Evolutionary conservation across 129 eudicot genomes (phyloP), one percentile per base, ranked within the genome.

Genomic region (Smallanthus sonchifolius): DNA sequence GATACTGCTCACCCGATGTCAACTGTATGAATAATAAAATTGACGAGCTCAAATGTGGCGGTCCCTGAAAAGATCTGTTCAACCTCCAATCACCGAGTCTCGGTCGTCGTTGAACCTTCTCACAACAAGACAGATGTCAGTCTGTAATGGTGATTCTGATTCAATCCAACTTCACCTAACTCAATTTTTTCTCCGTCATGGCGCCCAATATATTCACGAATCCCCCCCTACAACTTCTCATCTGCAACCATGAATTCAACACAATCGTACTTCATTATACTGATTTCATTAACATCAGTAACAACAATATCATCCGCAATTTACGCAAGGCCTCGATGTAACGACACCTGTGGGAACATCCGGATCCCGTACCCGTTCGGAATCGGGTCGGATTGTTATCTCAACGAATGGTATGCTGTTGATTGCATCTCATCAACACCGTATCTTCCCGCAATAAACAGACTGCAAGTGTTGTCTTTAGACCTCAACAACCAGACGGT

Each of bases 311-410:
- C 70, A 10, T 2, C 7, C 7, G 61, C 70, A 7, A 61, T 74
- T n/a, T 74, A 61, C 78, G 70, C 81, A 10, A 60, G 75, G 8
- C 52, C 81, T n/a, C 76, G 81, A 70, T 77, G 81, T 49, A 45
- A 3, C 30, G 81, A 77, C 28, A 77, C 62, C 10, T 77, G 81
- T 8, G 64, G 64, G 3, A 30, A 28, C 14, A 3, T 69, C 61
- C 68, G 42, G 9, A 60, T 77, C 8, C 71, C 81, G 0, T 77
- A 69, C 71, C 76, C 81, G 0, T 77, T 77, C 15, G 81, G 76
- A 49, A 47, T 77, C 69, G 81, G 76, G 55, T 1, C 76, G 2
- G 45, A 10, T 20, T 77, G 76, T 45, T 69, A 35, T 35, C 11
- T 56, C 54, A 69, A 77, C 28, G 65, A 60, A 39, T 77, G 76